phyloP scores from a whole-genome alignment of 495 filamentous ascomycete species.

The Tetracladium marchalianum region DNA sequence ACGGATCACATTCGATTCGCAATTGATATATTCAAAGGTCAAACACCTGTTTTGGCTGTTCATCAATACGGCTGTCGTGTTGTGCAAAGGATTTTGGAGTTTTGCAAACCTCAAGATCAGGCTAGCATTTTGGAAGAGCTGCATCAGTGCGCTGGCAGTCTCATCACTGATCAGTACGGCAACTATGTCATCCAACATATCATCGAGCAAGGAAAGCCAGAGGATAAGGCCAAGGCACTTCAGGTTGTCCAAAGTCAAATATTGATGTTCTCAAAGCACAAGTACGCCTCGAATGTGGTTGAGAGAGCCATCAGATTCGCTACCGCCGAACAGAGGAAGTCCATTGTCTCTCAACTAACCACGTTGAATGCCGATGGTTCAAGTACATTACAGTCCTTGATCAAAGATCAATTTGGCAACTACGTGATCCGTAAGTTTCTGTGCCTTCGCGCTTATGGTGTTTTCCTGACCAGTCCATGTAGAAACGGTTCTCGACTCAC shows the following conservation, averaged over 20 bases:
- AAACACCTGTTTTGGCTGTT: constrained; percentile 66
- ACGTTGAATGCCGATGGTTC: constrained; percentile 51
- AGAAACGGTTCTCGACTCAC: constrained; percentile 72
- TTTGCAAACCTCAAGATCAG: constrained; percentile 65
- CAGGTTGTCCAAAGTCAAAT: constrained; percentile 60
- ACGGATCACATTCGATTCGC: constrained; percentile 78
- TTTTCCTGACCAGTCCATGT: constrained; percentile 4
- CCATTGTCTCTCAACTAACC: constrained; percentile 61
- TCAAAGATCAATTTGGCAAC: constrained; percentile 90
- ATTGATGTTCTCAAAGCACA: constrained; percentile 78
- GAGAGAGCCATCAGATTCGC: constrained; percentile 85
- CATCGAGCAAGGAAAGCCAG: constrained; percentile 69
- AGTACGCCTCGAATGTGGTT: constrained; percentile 95
- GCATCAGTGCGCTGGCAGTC: constrained; percentile 54
- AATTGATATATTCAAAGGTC: constrained; percentile 71
- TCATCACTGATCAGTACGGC: constrained; percentile 86
- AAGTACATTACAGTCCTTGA: constrained; percentile 59
- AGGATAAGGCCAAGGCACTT: constrained; percentile 68
- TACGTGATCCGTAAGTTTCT: constrained; percentile 85
- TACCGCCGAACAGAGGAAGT: constrained; percentile 53
- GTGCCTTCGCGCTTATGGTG: neutral
- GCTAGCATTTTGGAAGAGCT: constrained; percentile 68
- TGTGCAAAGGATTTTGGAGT: constrained; percentile 85
- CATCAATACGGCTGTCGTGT: constrained; percentile 90
- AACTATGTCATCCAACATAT: constrained; percentile 98